Conservation (phyloP, 1,139 yeast genomes). For the Geotrichum macrosporum region DNA sequence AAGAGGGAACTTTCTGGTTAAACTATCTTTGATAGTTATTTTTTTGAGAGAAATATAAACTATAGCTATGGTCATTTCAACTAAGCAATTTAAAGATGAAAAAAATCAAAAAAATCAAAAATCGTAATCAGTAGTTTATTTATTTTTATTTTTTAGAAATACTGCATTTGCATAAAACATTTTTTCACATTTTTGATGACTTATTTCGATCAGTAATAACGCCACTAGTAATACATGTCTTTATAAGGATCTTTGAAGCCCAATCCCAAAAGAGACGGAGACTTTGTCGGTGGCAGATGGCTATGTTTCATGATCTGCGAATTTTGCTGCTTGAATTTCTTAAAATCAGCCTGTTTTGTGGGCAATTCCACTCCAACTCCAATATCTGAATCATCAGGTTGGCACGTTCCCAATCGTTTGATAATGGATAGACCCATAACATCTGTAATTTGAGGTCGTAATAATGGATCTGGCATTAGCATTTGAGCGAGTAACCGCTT, state of each 20-base stretch:
- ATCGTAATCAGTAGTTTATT: not conserved
- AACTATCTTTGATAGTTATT: no score
- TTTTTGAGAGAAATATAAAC: no score
- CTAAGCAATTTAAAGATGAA: no score
- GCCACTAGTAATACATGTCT: slow-evolving; percentile 14
- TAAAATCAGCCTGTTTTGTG: slow-evolving; percentile 5
- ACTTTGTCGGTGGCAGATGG: slow-evolving; percentile 15
- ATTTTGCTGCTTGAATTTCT: slow-evolving; percentile 14
- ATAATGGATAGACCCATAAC: slow-evolving; percentile 39
- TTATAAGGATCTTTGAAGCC: slow-evolving; percentile 20
- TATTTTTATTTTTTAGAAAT: no score
- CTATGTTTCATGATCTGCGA: slow-evolving; percentile 16
- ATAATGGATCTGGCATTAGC: slow-evolving; percentile 65
- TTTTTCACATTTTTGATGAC: no score
- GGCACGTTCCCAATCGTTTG: slow-evolving; percentile 13
- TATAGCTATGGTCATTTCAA: no score
- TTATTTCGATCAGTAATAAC: no score
- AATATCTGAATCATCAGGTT: not conserved
- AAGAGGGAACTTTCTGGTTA: slow-evolving; percentile 5
- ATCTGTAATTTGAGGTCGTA: slow-evolving; percentile 72
- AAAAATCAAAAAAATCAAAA: no score
- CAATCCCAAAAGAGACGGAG: slow-evolving; percentile 17
- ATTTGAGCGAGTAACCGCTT: slow-evolving; percentile 39
- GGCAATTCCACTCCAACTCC: slow-evolving; percentile 2
- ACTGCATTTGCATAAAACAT: no score